A percentile compares a stretch with the other conserved stretches of the same genome.
Conservation (phyloP, 129 eudicot genomes). For the Mikania micrantha region DNA sequence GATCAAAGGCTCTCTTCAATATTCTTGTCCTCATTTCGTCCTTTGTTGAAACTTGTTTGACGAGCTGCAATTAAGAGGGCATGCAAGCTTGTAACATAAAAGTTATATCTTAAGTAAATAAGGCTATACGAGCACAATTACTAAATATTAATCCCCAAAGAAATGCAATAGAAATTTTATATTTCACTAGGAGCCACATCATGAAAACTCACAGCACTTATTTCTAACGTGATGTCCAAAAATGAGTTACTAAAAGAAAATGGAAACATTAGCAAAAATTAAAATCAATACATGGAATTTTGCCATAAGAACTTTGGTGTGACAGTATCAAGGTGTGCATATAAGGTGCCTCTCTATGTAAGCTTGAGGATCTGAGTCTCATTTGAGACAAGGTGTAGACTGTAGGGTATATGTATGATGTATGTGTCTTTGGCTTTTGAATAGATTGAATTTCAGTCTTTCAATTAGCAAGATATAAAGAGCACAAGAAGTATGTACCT, state of each 20-base stretch:
- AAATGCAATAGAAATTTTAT: neutral
- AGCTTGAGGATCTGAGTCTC: neutral
- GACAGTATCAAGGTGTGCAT: neutral
- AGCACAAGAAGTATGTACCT: constrained; percentile 39
- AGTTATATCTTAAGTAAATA: constrained; percentile 4
- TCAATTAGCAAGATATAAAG: neutral
- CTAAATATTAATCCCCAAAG: neutral
- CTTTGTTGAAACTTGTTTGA: constrained; percentile 62
- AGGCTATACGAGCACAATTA: neutral
- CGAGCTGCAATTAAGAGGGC: constrained; percentile 50
- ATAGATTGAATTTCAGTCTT: neutral
- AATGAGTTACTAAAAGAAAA: neutral
- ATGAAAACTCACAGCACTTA: neutral
- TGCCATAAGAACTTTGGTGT: neutral
- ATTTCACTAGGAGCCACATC: neutral
- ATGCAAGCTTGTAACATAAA: constrained; percentile 16
- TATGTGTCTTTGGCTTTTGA: neutral
- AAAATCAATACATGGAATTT: neutral
- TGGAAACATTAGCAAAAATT: constrained; percentile 1
- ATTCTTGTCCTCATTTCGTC: constrained; percentile 64
- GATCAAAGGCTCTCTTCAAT: constrained; percentile 70
- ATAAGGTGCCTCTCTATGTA: neutral
- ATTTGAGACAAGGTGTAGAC: neutral
- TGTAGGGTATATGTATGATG: neutral
- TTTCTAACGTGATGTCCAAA: neutral